phyloP scores from a whole-genome alignment of 371 early-diverging fungal genomes.

The Caulochytrium protostelioides region DNA sequence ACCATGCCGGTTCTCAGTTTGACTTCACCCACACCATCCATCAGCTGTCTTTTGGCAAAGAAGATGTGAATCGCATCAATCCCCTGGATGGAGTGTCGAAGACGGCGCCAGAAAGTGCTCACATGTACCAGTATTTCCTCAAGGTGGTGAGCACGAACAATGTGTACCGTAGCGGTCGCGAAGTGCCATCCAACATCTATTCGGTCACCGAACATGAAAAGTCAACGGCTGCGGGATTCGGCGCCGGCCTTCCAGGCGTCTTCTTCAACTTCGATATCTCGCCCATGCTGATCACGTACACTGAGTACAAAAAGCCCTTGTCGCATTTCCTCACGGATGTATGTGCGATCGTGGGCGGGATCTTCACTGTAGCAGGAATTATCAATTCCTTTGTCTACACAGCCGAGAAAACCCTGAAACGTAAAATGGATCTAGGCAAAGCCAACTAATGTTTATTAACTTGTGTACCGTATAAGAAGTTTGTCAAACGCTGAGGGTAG shows the following conservation, averaged over 20 bases:
- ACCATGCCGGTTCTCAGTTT: constrained; percentile 25
- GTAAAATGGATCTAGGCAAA: constrained; percentile 77
- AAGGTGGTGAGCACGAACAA: constrained; percentile 82
- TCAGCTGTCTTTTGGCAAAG: constrained; percentile 57
- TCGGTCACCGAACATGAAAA: constrained; percentile 71
- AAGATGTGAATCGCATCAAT: constrained; percentile 37
- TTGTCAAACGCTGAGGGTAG: no score
- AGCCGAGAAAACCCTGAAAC: constrained; percentile 52
- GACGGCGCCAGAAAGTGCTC: constrained; percentile 11
- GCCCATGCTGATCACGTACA: constrained; percentile 79
- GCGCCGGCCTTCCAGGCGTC: constrained; percentile 31
- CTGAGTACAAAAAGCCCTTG: constrained; percentile 59
- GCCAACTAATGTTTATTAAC: not conserved
- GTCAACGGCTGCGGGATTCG: constrained; percentile 4
- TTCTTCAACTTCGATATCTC: constrained; percentile 91
- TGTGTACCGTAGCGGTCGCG: constrained; percentile 35
- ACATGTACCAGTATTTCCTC: constrained; percentile 66
- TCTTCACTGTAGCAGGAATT: constrained; percentile 83
- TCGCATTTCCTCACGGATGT: constrained; percentile 67
- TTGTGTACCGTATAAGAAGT: not conserved
- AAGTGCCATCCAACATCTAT: constrained; percentile 70
- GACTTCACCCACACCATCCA: constrained; percentile 72
- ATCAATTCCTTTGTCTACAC: constrained; percentile 74
- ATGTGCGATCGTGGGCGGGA: constrained; percentile 84
- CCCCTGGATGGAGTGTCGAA: constrained; percentile 51